Base-by-base conservation (phyloP, 768 basidiomycete species). In the Suillus alpinus region DNA sequence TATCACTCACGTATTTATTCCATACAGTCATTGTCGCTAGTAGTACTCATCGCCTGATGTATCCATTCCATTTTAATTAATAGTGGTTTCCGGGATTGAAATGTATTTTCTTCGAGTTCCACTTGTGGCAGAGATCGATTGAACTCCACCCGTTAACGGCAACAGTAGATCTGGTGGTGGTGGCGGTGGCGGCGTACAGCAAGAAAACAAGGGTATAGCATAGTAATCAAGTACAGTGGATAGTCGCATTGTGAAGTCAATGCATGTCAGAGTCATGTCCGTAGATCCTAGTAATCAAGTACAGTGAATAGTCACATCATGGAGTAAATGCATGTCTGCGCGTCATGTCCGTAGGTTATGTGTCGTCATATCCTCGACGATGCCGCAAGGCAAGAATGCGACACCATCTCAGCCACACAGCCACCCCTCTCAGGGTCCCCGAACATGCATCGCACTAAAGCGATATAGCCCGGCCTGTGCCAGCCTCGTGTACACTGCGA, bases 381-480 rank as follows among this genome's bases (percentile, higher is more conserved):
- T 69, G 63, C 72, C 68, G 70, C 70, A 60, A 72, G 73, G 73
- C 67, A 50, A 58, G 58, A 16, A 32, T 10, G 49, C 18, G 31
- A 4, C 18, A 67, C 67, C 71, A 73, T 73, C 65, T 68, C 68
- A 62, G 44, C 62, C 57, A 62, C 68, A 65, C 67, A 63, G 65
- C 58, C 57, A 52, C 56, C 63, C 65, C 61, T 57, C 58, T 46
- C 62, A 64, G 63, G 72, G 75, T 67, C 67, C 56, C 37, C 29
- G 43, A 63, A 71, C 73, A 73, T 61, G 73, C 69, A 63, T 61
- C 62, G 52, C 63, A 69, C 82, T 83, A 92, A 85, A 92, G 83
- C 64, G 92, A 94, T 69, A 93, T 91, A 61, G 92, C 90, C 65
- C 92, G 87, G 61, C 91, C 89, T 76, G 81, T 84, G 68, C 87